Evolutionary conservation across 768 basidiomycete genomes (phyloP).

Genomic region (Daedaleopsis nitida): DNA sequence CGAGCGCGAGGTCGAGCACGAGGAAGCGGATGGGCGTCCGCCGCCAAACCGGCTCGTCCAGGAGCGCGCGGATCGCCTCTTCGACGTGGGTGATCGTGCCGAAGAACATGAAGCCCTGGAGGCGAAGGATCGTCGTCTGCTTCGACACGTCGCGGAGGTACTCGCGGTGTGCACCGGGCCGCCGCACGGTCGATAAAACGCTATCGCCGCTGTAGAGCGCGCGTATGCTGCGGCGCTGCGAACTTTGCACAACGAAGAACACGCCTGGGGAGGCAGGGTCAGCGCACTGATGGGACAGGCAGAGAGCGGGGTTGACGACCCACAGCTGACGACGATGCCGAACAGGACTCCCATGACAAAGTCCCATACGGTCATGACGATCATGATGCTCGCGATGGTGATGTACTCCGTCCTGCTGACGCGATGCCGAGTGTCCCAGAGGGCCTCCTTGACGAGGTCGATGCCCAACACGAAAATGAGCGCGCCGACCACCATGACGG

Average conservation of each 20-base stretch:
- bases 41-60: constrained; percentile 72
- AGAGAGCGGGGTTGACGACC: constrained; percentile 28
- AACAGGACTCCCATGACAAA: constrained; percentile 93
- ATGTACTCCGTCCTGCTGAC: constrained; percentile 82
- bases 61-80: constrained; percentile 74
- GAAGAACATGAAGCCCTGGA: constrained; percentile 93
- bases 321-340: constrained; percentile 90
- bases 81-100: constrained; percentile 93
- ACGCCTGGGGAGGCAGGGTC: constrained; percentile 50
- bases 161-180: constrained; percentile 83
- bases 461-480: constrained; percentile 94
- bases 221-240: constrained; percentile 81
- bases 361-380: constrained; percentile 93
- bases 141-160: constrained; percentile 93
- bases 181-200: constrained; percentile 87
- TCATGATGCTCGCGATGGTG: constrained; percentile 83
- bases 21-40: constrained; percentile 85
- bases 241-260: constrained; percentile 97
- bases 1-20: constrained; percentile 83
- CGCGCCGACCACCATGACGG: constrained; percentile 88
- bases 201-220: constrained; percentile 80
- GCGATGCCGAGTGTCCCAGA: constrained; percentile 93
- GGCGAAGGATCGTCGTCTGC: constrained; percentile 83
- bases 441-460: constrained; percentile 91
- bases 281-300: neutral